Base-by-base conservation (phyloP, 768 basidiomycete species). In the Kwoniella dejecticola region DNA sequence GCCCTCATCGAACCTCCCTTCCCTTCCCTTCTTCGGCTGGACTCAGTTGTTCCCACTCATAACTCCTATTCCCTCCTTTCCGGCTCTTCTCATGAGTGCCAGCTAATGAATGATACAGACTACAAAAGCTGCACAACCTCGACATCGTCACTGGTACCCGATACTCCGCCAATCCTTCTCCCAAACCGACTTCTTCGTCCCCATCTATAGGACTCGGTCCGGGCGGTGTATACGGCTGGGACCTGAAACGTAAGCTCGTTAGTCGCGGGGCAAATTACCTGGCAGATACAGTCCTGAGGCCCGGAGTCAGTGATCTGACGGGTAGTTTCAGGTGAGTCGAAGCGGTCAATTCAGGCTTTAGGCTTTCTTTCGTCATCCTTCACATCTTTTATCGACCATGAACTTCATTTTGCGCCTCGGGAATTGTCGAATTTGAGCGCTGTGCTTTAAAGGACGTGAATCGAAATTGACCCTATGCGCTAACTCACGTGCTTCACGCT, bases 101-200 rank as follows among this genome's bases (percentile, higher is more conserved):
- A 17, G 10, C 27, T 38, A 30, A 27, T 45, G 26, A 26, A 2
- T 15, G 30, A n/a, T 46, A 21, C 71, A 91, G 90, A 59, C 81
- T 89, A 62, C 92, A 95, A 77, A 85, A 89, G 71, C 82, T 87
- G n/a, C 85, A 89, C 75, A 88, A 92, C 75, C 83, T 94, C 36
- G 92, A 94, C 76, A 91, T 95, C 69, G 92, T 95, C 21, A 95
- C 92, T 0, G 92, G 92, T 0, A 94, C 92, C 3, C 87, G 92
- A 23, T 95, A 95, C 77, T 83, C 89, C 50, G 60, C 72, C 10
- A 56, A 60, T 23, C 72, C 79, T 11, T 69, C 71, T 3, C 73
- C 77, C 1, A 36, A 33, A 4, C 36, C 71, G 0, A 36, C 66
- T 2, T 82, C 85, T 10, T 82, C 82, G 2, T 81, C 88, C 0